Conservation (phyloP, 441 rosid species). For the Erodium chrysanthum region DNA sequence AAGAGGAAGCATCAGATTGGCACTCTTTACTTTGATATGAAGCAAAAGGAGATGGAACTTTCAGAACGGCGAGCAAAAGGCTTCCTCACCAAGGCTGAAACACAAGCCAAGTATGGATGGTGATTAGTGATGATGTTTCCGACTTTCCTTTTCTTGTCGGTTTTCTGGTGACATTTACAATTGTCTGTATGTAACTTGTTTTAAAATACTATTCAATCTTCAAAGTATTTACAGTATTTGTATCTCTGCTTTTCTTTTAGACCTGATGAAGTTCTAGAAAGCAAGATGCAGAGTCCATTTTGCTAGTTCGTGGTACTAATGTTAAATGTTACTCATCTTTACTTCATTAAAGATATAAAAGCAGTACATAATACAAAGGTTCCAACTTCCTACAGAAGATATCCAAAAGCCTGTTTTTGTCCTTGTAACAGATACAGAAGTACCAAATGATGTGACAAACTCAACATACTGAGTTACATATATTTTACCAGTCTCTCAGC, state of each 20-base stretch:
- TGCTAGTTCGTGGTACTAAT: too few species aligned
- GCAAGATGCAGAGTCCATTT: too few species aligned
- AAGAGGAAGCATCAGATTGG: constrained; percentile 98
- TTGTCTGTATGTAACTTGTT: not conserved
- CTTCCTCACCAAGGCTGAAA: constrained; percentile 72
- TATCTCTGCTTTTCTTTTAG: not conserved
- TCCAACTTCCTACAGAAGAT: not conserved
- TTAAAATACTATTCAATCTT: not conserved
- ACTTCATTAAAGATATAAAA: too few species aligned
- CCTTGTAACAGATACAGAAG: not conserved
- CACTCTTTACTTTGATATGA: constrained; percentile 64
- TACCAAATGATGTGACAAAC: not conserved
- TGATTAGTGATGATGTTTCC: constrained; percentile 25
- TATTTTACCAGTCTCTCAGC: constrained; percentile 45
- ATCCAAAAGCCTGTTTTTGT: not conserved
- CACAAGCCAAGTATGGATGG: constrained; percentile 91
- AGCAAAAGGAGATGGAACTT: constrained; percentile 72
- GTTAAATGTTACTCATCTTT: too few species aligned
- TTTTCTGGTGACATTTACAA: not conserved
- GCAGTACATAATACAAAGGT: not conserved
- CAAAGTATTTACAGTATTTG: not conserved
- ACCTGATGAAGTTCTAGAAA: not conserved
- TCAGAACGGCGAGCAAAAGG: constrained; percentile 77
- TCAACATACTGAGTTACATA: not conserved
- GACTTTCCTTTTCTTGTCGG: not conserved